Evolutionary conservation across 1,284 basidiomycete species (phyloP).

Genomic region (Ganoderma leucocontextum): DNA sequence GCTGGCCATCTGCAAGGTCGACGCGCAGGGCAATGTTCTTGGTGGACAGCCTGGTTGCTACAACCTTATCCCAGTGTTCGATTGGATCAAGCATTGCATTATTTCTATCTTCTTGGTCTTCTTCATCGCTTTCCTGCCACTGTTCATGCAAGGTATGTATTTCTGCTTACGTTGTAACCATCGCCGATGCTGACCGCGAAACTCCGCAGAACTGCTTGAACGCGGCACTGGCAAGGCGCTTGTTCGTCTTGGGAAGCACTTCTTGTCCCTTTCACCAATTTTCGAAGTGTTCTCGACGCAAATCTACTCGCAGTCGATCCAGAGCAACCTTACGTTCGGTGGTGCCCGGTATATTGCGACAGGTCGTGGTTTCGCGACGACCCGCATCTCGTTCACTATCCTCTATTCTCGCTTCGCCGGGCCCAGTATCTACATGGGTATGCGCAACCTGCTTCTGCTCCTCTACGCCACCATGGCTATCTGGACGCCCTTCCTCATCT

Average conservation of each 20-base stretch:
- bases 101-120: slow-evolving; percentile 97
- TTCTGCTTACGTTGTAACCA: neutral
- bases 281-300: slow-evolving; percentile 99
- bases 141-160: slow-evolving; percentile 90
- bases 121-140: slow-evolving; percentile 93
- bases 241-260: slow-evolving; percentile 92
- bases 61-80: slow-evolving; percentile 93
- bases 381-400: slow-evolving; percentile 92
- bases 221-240: slow-evolving; percentile 94
- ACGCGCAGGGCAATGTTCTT: slow-evolving; percentile 80
- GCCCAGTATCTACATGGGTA: slow-evolving; percentile 97
- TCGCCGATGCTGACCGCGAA: slow-evolving; percentile 10
- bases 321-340: slow-evolving; percentile 95
- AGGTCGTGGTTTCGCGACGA: slow-evolving; percentile 96
- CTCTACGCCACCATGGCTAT: slow-evolving; percentile 90
- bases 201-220: slow-evolving; percentile 83
- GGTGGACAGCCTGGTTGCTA: slow-evolving; percentile 90
- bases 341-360: slow-evolving; percentile 98
- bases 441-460: slow-evolving; percentile 89
- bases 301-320: slow-evolving; percentile 94
- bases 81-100: slow-evolving; percentile 96
- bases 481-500: slow-evolving; percentile 94
- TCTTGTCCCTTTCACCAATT: slow-evolving; percentile 92
- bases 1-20: slow-evolving; percentile 86
- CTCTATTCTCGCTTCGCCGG: slow-evolving; percentile 97